Percentiles rank a stretch among this genome's conserved stretches.
These are phyloP conservation scores for Styphnolobium japonicum DNA, from an alignment of 306 rosid species.

Conservation along the genomic window DNA sequence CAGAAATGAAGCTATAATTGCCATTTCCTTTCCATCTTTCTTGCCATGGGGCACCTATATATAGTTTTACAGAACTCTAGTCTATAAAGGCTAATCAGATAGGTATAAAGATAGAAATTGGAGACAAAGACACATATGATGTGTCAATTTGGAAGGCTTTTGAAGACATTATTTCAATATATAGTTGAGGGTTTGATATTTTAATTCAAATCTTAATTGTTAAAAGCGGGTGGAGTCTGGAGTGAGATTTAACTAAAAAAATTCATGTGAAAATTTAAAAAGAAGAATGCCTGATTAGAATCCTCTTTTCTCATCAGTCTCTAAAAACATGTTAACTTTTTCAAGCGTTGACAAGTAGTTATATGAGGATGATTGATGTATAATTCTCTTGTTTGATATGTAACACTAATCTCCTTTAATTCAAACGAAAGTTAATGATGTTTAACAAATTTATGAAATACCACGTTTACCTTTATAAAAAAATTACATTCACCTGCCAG, in stretches of 20 bases:
- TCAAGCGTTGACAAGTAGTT: constrained; percentile 12
- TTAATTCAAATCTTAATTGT: neutral
- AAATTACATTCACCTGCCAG: too few relatives aligned
- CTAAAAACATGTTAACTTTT: neutral
- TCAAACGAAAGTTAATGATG: too few relatives aligned
- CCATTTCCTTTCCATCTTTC: neutral
- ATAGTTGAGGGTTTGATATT: neutral
- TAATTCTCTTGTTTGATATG: too few relatives aligned
- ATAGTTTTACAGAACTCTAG: neutral
- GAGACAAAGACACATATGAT: constrained; percentile 20
- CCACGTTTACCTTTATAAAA: too few relatives aligned
- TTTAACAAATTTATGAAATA: too few relatives aligned
- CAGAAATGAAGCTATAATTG: neutral
- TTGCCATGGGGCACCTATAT: neutral
- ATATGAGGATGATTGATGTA: constrained; percentile 8
- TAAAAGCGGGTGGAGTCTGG: neutral
- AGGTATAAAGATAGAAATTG: constrained; percentile 22
- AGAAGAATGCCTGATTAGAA: neutral
- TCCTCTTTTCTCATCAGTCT: neutral
- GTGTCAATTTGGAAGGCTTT: neutral
- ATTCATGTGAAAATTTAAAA: neutral
- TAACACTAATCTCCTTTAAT: too few relatives aligned
- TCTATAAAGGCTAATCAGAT: constrained; percentile 20
- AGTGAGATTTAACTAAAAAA: neutral
- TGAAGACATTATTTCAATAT: neutral